These are phyloP conservation scores for Syzygium malaccense DNA, from an alignment of 441 rosid genomes.

Conservation along the genomic window DNA sequence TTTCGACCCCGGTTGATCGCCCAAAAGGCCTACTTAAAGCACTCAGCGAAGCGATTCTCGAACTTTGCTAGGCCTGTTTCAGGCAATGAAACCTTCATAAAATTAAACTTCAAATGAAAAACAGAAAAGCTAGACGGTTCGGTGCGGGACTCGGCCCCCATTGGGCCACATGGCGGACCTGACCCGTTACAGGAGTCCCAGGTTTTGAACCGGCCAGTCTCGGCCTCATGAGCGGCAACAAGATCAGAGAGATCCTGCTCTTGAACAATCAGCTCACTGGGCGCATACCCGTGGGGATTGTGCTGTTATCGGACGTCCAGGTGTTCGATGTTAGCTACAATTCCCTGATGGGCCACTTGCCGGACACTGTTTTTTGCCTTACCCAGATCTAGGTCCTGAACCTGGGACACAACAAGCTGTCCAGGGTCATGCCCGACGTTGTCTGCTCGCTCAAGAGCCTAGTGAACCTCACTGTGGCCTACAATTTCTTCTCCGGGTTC, in stretches of 20 bases:
- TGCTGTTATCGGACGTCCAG: conserved; percentile 49
- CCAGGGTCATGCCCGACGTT: conserved; percentile 51
- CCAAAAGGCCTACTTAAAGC: too few relatives aligned
- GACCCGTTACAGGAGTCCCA: too few relatives aligned
- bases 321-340: conserved; percentile 74
- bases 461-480: conserved; percentile 57
- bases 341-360: conserved; percentile 60
- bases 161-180: too few relatives aligned
- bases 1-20: too few relatives aligned
- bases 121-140: too few relatives aligned
- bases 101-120: too few relatives aligned
- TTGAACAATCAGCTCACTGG: conserved; percentile 78
- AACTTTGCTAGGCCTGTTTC: too few relatives aligned
- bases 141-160: too few relatives aligned
- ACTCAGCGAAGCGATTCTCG: too few relatives aligned
- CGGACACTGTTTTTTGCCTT: conserved; percentile 58
- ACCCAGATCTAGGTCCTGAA: conserved; percentile 61
- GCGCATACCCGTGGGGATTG: conserved; percentile 68
- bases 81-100: too few relatives aligned
- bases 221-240: conserved; percentile 23
- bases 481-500: conserved; percentile 82
- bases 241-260: conserved; percentile 54
- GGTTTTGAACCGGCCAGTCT: too few relatives aligned
- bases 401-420: conserved; percentile 57
- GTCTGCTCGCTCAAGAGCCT: conserved; percentile 55